Conservation (phyloP, 2,329 filamentous ascomycete species). For the Sarocladium brachiariae region DNA sequence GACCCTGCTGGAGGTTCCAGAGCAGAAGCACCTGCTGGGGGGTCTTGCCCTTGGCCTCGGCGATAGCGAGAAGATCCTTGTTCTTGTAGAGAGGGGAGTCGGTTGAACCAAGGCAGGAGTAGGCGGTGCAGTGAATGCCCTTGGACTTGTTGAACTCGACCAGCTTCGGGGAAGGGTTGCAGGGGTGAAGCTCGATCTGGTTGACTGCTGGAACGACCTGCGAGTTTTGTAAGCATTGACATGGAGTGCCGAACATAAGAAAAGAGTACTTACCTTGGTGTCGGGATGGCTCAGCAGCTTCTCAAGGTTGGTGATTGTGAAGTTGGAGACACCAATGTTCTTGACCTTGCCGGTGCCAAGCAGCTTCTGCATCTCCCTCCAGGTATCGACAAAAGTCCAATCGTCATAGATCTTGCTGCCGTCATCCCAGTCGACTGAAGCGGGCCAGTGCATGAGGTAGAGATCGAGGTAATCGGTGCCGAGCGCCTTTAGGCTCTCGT, state of each 20-base stretch:
- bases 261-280: slow-evolving; percentile 62
- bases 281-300: slow-evolving; percentile 65
- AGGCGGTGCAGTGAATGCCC: slow-evolving; percentile 68
- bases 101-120: slow-evolving; percentile 67
- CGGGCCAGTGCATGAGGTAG: slow-evolving; percentile 69
- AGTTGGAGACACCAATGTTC: slow-evolving; percentile 85
- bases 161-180: slow-evolving; percentile 74
- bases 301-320: slow-evolving; percentile 73
- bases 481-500: slow-evolving; percentile 52
- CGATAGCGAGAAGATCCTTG: slow-evolving; percentile 53
- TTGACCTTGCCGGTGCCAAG: slow-evolving; percentile 61
- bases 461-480: slow-evolving; percentile 61
- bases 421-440: slow-evolving; percentile 54
- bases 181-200: slow-evolving; percentile 76
- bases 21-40: slow-evolving; percentile 69
- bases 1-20: slow-evolving; percentile 77
- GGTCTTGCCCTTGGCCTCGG: slow-evolving; percentile 59
- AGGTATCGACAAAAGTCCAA: slow-evolving; percentile 71
- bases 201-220: slow-evolving; percentile 62
- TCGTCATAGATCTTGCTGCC: slow-evolving; percentile 62
- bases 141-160: slow-evolving; percentile 65
- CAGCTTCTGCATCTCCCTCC: slow-evolving; percentile 65
- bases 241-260: slow-evolving; percentile 61
- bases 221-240: neutral
- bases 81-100: slow-evolving; percentile 66